phyloP scores from a whole-genome alignment of 768 basidiomycete species.

The Chiua virens region DNA sequence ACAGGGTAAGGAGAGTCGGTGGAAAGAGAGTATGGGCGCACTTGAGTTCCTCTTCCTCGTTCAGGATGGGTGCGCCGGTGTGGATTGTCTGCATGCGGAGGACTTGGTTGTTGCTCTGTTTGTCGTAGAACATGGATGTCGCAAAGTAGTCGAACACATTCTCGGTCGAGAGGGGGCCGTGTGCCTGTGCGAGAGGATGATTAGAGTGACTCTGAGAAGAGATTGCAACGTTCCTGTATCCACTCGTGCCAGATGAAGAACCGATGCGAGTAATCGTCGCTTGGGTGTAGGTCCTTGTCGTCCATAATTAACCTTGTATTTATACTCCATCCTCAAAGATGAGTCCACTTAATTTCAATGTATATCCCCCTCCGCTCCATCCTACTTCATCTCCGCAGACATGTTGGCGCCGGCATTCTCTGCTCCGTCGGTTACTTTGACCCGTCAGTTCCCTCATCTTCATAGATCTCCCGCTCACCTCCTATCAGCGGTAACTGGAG shows the following conservation, averaged over 20 bases:
- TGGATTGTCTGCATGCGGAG: conserved; percentile 93
- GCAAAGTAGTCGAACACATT: conserved; percentile 91
- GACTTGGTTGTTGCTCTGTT: conserved; percentile 89
- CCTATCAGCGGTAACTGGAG: conserved; percentile 40
- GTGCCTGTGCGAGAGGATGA: conserved; percentile 41
- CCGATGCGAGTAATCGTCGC: conserved; percentile 77
- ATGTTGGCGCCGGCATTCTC: conserved; percentile 42
- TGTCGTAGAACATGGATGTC: conserved; percentile 91
- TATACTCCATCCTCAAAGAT: too few species aligned
- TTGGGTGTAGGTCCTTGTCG: conserved; percentile 66
- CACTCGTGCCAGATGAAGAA: conserved; percentile 93
- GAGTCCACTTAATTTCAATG: too few species aligned
- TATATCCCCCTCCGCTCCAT: conserved; percentile 4
- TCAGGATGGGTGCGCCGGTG: conserved; percentile 69
- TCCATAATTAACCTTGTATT: conserved; percentile 37
- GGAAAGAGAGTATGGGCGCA: neutral
- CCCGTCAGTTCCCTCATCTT: conserved; percentile 15
- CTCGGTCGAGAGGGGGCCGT: conserved; percentile 72
- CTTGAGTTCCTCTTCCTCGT: conserved; percentile 88
- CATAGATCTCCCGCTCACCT: neutral
- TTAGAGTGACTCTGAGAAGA: neutral
- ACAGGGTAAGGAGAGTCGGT: conserved; percentile 1
- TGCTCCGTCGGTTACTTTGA: conserved; percentile 39
- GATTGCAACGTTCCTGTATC: conserved; percentile 58
- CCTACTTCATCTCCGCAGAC: conserved; percentile 31